A percentile compares a stretch with the other conserved stretches of the same genome.
phyloP scores from a whole-genome alignment of 148 eudicot genomes.

The Cornus controversa region DNA sequence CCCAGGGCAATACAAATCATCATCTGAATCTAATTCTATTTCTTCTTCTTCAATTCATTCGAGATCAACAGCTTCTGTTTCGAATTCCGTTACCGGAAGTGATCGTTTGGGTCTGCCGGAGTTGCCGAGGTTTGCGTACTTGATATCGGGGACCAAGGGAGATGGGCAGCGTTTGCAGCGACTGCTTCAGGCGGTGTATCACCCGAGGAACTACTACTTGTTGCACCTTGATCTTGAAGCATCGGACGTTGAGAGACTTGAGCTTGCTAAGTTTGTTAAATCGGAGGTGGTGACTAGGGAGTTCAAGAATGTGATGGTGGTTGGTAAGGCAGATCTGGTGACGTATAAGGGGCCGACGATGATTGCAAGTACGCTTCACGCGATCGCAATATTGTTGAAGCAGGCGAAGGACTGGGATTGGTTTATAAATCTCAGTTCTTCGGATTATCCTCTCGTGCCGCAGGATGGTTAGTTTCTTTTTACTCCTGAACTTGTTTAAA shows the following conservation, averaged over 20 bases:
- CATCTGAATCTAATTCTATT: not conserved
- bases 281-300: constrained; percentile 30
- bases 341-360: constrained; percentile 75
- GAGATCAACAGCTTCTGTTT: not conserved
- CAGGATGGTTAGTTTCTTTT: constrained; percentile 68
- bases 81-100: not conserved
- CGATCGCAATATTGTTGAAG: constrained; percentile 62
- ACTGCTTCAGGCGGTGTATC: constrained; percentile 70
- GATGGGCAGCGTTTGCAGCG: constrained; percentile 53
- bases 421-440: constrained; percentile 85
- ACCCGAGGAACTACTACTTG: constrained; percentile 73
- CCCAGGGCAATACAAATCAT: not conserved
- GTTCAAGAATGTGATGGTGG: constrained; percentile 65
- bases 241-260: constrained; percentile 54
- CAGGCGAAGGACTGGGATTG: constrained; percentile 71
- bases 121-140: constrained; percentile 70
- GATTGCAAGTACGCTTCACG: constrained; percentile 61
- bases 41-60: constrained; percentile 10
- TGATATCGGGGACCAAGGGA: constrained; percentile 57
- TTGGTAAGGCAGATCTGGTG: constrained; percentile 69
- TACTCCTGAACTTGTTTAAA: not conserved
- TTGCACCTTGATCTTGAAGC: constrained; percentile 81
- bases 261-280: constrained; percentile 55
- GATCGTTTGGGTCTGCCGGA: constrained; percentile 24
- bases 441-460: constrained; percentile 80